phyloP scores from a whole-genome alignment of 345 rosid genomes.

The Salix udensis region DNA sequence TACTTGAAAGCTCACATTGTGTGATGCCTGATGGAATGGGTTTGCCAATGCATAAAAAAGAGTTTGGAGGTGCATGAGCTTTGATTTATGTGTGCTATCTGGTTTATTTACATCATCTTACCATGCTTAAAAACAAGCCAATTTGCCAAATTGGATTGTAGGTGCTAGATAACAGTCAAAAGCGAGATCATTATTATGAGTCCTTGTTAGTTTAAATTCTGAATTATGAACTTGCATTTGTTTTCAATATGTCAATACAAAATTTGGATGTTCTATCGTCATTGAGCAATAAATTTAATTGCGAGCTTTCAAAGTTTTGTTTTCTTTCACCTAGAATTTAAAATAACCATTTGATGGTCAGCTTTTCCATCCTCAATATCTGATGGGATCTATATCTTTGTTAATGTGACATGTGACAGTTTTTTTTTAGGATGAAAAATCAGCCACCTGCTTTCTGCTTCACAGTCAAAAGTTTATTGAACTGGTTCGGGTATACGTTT shows the following conservation, averaged over 20 bases:
- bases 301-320: no score
- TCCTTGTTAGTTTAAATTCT: background rate
- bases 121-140: background rate
- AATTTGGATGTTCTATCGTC: background rate
- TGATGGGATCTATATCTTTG: background rate
- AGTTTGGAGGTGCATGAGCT: no score
- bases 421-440: constrained; percentile 73
- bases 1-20: no score
- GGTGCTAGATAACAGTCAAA: background rate
- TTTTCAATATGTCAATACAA: background rate
- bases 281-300: background rate
- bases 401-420: constrained; percentile 14
- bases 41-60: no score
- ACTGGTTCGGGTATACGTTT: constrained; percentile 64
- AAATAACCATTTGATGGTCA: no score
- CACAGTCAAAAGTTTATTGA: constrained; percentile 89
- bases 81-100: no score
- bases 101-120: no score
- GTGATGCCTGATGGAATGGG: no score
- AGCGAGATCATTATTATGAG: background rate
- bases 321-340: no score
- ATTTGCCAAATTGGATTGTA: background rate
- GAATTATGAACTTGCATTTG: background rate
- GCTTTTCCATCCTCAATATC: no score
- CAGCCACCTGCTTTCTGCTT: constrained; percentile 78